A percentile compares a stretch with the other conserved stretches of the same genome.
Evolutionary conservation across 495 filamentous ascomycete species (phyloP).

Genomic region (Lentithecium fluviatile): DNA sequence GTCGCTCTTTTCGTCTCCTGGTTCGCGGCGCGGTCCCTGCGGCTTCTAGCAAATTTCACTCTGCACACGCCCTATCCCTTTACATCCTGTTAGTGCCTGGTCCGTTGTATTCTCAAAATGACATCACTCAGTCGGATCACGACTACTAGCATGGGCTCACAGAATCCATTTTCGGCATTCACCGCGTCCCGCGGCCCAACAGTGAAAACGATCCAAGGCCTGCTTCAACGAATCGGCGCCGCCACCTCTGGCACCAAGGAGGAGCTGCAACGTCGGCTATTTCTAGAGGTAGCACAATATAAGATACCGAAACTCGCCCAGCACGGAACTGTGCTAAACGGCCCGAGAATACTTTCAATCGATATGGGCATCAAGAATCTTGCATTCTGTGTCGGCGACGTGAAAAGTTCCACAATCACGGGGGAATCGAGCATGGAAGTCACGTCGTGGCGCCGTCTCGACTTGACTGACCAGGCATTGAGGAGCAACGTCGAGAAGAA

Average conservation of each 20-base stretch:
- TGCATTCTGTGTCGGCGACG: conserved; percentile 65
- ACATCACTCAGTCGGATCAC: too few species aligned
- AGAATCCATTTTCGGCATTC: too few species aligned
- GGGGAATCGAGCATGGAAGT: conserved; percentile 5
- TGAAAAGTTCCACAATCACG: conserved; percentile 9
- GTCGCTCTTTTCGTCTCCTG: too few species aligned
- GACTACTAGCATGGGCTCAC: too few species aligned
- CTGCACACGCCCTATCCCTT: too few species aligned
- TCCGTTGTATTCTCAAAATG: too few species aligned
- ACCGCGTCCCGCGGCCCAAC: neutral
- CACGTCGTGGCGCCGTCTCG: conserved; percentile 25
- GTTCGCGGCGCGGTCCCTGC: too few species aligned
- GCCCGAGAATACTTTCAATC: conserved; percentile 64
- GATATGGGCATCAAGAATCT: conserved; percentile 87
- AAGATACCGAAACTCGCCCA: neutral
- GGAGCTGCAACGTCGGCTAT: conserved; percentile 4
- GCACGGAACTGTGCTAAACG: neutral
- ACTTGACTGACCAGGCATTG: conserved; percentile 24
- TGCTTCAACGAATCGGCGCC: conserved; percentile 23
- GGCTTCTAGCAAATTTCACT: too few species aligned
- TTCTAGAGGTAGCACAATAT: neutral
- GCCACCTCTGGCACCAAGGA: conserved; percentile 20
- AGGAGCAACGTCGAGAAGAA: neutral
- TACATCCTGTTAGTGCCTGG: too few species aligned
- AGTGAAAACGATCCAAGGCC: conserved; percentile 2